A percentile compares a stretch with the other conserved stretches of the same genome.
phyloP scores from a whole-genome alignment of 2,329 filamentous ascomycete genomes.

The Pleochaeta shiraiana region DNA sequence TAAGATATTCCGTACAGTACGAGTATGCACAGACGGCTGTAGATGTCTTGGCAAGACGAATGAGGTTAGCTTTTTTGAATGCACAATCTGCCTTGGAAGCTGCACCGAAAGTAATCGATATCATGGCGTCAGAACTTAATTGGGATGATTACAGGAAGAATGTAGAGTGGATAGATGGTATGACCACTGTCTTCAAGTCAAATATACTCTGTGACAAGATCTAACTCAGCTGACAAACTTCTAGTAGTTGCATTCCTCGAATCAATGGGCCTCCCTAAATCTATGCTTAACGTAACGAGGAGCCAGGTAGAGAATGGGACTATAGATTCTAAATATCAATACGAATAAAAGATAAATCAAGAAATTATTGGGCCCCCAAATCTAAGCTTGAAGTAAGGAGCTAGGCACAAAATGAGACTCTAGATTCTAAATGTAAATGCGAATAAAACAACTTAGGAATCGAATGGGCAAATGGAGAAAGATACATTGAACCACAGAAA shows the following conservation, averaged over 20 bases:
- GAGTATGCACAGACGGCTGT: conserved; percentile 86
- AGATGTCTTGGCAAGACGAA: conserved; percentile 70
- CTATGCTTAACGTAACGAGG: conserved; percentile 33
- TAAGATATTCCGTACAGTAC: conserved; percentile 68
- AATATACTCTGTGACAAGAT: conserved; percentile 2
- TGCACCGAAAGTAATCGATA: conserved; percentile 64
- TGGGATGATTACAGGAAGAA: conserved; percentile 58
- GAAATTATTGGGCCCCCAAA: neutral
- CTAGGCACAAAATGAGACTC: too few relatives aligned
- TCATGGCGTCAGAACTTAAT: conserved; percentile 66
- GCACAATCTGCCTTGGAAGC: conserved; percentile 78
- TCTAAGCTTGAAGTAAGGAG: too few relatives aligned
- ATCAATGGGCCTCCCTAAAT: conserved; percentile 42
- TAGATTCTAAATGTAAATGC: too few relatives aligned
- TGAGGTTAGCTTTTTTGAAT: conserved; percentile 72
- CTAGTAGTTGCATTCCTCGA: conserved; percentile 36
- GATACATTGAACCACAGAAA: too few relatives aligned
- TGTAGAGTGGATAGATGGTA: conserved; percentile 57
- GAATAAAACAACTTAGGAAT: too few relatives aligned
- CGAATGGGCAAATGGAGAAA: too few relatives aligned
- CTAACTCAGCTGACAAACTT: neutral
- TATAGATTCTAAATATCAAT: conserved; percentile 29
- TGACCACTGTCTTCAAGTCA: conserved; percentile 16
- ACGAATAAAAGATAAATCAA: neutral
- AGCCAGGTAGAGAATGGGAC: conserved; percentile 38